Evolutionary conservation across 768 basidiomycete genomes (phyloP), one percentile per base, ranked within the genome.

Genomic region (Pisolithus marmoratus): DNA sequence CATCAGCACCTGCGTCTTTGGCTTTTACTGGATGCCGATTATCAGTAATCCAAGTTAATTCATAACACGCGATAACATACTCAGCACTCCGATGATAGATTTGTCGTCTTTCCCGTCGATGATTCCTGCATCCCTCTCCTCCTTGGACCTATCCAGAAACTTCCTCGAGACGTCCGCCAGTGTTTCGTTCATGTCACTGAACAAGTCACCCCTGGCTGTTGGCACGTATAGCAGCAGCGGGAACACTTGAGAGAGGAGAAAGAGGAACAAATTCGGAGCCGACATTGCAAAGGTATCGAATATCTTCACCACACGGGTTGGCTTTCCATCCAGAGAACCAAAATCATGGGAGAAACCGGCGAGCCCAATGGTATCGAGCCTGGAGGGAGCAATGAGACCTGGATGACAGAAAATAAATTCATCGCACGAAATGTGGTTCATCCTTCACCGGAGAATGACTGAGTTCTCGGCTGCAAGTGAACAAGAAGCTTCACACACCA

Each of bases 321-420:
- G 48, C n/a, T 68, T 56, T n/a, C 71, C 70, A 4, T 59, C 56
- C 24, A 72, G 63, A 0, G 69, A 62, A 34, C 63, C 63, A 52
- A 72, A 72, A 61, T 34, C 34, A 34, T 34, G 34, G 14, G 34
- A 34, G 56, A 72, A 72, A 9, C 69, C 71, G 38, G 69, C 67
- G 42, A 67, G 57, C 27, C 70, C 67, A 51, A 72, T 60, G 37
- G 59, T 66, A 53, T 72, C 70, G 31, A 72, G 55, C 0, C 68
- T 70, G 24, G 17, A 17, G 15, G 9, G 29, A 42, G 4, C 12
- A 3, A 15, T 17, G 14, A 26, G 37, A 17, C 8, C 7, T 23
- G 22, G 19, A 20, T 19, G 31, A 5, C 41, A 27, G 22, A 20
- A 24, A 27, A 8, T 11, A 26, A 17, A 3, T 22, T 48, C 17